Conservation (phyloP, 2,329 filamentous ascomycete species). For the Ceratocystis alfenasii region DNA sequence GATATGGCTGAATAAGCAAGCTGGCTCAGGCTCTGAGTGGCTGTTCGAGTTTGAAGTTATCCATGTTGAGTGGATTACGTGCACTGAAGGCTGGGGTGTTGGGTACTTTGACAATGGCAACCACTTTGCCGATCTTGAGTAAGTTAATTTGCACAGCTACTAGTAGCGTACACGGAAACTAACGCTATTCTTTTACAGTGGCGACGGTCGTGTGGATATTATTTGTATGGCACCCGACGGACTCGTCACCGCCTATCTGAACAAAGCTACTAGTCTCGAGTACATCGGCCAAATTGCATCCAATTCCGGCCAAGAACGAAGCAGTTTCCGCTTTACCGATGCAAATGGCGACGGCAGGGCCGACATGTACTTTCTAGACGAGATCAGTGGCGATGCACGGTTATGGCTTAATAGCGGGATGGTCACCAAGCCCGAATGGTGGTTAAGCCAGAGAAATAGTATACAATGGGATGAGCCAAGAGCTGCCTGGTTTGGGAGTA, state of each 20-base stretch:
- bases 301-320: slow-evolving; percentile 28
- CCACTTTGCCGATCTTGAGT: slow-evolving; percentile 28
- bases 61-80: slow-evolving; percentile 20
- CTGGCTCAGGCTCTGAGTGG: background rate
- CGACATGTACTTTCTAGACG: slow-evolving; percentile 31
- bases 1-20: slow-evolving; percentile 23
- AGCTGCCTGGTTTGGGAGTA: slow-evolving; percentile 20
- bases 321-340: slow-evolving; percentile 32
- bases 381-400: slow-evolving; percentile 28
- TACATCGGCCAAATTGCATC: slow-evolving; percentile 28
- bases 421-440: background rate
- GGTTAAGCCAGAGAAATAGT: background rate
- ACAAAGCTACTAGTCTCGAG: slow-evolving; percentile 21
- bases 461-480: slow-evolving; percentile 4
- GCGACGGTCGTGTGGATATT: slow-evolving; percentile 28
- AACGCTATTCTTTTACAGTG: slow-evolving; percentile 20
- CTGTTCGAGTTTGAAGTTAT: slow-evolving; percentile 19
- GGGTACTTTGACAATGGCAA: slow-evolving; percentile 27
- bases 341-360: slow-evolving; percentile 31
- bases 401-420: slow-evolving; percentile 29
- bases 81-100: slow-evolving; percentile 26
- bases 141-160: background rate
- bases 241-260: slow-evolving; percentile 25
- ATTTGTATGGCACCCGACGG: slow-evolving; percentile 29
- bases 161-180: background rate